Percentiles rank a stretch among this genome's conserved stretches.
Evolutionary conservation across 1,284 basidiomycete species (phyloP).

Genomic region (Fomitiporia mediterranea): DNA sequence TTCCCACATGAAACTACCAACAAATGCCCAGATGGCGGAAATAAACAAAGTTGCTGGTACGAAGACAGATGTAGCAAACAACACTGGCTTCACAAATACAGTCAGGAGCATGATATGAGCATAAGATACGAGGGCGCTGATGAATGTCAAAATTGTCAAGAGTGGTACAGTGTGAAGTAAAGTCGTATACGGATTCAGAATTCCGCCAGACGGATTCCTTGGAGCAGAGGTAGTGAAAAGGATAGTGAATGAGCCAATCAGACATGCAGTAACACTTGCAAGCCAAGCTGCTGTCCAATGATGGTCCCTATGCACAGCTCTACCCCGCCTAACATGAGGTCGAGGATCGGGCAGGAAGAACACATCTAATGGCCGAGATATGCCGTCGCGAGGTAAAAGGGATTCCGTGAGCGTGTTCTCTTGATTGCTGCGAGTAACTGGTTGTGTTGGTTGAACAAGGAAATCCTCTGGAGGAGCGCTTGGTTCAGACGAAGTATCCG

Average conservation of each 20-base stretch:
- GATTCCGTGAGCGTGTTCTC: conserved; percentile 60
- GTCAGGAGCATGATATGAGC: conserved; percentile 72
- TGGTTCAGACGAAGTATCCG: conserved; percentile 45
- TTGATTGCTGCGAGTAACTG: conserved; percentile 33
- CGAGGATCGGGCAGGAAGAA: conserved; percentile 73
- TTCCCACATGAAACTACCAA: conserved; percentile 86
- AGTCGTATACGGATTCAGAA: conserved; percentile 60
- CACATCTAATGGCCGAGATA: conserved; percentile 54
- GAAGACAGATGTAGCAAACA: conserved; percentile 73
- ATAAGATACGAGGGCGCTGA: conserved; percentile 70
- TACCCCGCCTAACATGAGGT: conserved; percentile 50
- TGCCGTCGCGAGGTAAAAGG: conserved; percentile 63
- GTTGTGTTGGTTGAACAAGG: conserved; percentile 30
- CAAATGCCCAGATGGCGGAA: conserved; percentile 83
- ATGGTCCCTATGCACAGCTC: conserved; percentile 67
- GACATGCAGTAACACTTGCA: conserved; percentile 49
- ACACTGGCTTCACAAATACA: conserved; percentile 77
- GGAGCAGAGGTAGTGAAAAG: conserved; percentile 49
- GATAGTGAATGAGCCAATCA: conserved; percentile 58
- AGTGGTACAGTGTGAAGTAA: conserved; percentile 82
- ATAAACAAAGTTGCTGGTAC: conserved; percentile 79
- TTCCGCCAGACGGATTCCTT: conserved; percentile 31
- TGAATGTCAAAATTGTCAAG: conserved; percentile 71
- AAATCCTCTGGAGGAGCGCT: conserved; percentile 36
- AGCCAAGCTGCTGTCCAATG: conserved; percentile 68